Base-by-base conservation (phyloP, 306 rosid species). In the Citrullus amarus region DNA sequence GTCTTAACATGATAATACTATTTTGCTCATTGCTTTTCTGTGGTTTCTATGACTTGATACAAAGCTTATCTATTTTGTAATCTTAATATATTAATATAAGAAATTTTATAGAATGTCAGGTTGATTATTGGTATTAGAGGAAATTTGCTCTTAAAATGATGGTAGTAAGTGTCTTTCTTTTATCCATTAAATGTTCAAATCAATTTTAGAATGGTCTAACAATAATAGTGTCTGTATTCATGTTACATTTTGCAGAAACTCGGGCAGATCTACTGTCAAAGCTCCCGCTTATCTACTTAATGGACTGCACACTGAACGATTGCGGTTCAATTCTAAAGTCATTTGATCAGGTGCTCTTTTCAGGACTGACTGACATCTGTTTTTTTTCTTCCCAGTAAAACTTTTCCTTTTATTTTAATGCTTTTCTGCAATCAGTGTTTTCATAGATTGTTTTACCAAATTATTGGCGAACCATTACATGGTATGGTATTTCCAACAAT, bases 291-390 rank as follows among this genome's bases (percentile, higher is more conserved):
- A 81, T 95, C 84, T 92, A 95, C 89, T 83, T 89, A 74, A 82
- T 95, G 88, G 98, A 95, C 67, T 95, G 98, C 87, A 92, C 97
- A 46, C 73, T 84, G 83, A 95, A 95, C 51, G 97, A 92, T 80
- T 95, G 98, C 84, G 84, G 84, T 82, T 81, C 87, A 84, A 86
- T 89, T 80, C 82, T 89, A 34, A 86, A 88, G 82, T 87, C 97
- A 63, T 74, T 87, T 32, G 69, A 88, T 80, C 96, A 95, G 98
- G 98, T 92, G 79, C 79, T 79, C 61, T 68, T 83, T 66, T 46
- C 61, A 77, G 65, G 68, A 25, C 28, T 62, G 68, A 25, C 28
- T 62, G 51, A 46, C 41, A 71, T 25, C 38, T 46, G 43, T 50
- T 48, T 30, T 39, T 72, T 51, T 50, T 50, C 20, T 22, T 70